phyloP scores from a whole-genome alignment of 2,329 filamentous ascomycete genomes.

The Colletotrichum sp. region DNA sequence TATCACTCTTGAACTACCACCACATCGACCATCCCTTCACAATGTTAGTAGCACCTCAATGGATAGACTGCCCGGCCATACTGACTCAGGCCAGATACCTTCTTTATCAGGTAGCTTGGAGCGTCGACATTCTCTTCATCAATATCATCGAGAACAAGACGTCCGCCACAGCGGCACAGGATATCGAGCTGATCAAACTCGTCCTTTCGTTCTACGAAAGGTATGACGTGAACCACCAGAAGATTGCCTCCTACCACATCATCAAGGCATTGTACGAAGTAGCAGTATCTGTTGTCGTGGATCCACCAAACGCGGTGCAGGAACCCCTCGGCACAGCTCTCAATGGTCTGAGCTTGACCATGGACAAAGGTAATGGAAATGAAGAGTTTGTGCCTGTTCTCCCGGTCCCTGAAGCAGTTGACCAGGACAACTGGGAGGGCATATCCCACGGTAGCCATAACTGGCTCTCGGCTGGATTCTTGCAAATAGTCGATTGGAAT shows the following conservation, averaged over 20 bases:
- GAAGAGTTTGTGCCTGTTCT: not conserved
- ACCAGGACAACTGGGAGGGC: not conserved
- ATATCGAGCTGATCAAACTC: constrained; percentile 12
- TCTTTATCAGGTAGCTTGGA: constrained; percentile 15
- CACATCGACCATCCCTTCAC: constrained; percentile 9
- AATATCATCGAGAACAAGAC: constrained; percentile 13
- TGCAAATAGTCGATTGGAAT: not conserved
- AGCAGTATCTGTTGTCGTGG: not conserved
- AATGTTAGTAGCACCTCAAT: not conserved
- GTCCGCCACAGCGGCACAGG: not conserved
- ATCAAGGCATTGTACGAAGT: constrained; percentile 3
- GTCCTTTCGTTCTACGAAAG: constrained; percentile 12
- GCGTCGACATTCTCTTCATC: constrained; percentile 13
- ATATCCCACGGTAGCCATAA: not conserved
- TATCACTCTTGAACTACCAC: constrained; percentile 9
- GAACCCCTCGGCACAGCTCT: not conserved
- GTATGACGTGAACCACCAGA: not conserved
- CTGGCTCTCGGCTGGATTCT: not conserved
- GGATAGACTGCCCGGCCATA: not conserved
- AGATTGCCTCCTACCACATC: not conserved
- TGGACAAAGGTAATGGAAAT: not conserved
- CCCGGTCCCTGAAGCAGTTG: not conserved
- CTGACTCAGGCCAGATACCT: not conserved
- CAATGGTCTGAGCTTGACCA: not conserved
- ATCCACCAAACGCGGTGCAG: not conserved